Conservation (phyloP, 305 asterid species). For the Fraxinus xanthoxyloides region DNA sequence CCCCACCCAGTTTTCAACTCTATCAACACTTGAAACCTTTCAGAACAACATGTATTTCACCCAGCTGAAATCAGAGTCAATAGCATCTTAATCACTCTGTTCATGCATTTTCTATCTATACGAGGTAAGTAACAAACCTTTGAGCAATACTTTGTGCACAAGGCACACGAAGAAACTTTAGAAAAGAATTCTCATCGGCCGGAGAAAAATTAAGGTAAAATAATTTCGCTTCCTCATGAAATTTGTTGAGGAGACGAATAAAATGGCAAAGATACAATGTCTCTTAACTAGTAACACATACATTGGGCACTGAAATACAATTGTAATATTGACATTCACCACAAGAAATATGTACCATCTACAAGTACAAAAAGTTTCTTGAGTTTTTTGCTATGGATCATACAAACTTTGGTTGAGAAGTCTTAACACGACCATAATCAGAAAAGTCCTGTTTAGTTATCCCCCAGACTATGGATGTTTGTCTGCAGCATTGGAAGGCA, state of each 20-base stretch:
- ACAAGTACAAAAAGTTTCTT: constrained; percentile 6
- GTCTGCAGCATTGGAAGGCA: constrained; percentile 38
- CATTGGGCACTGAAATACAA: not conserved
- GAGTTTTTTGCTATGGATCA: constrained; percentile 4
- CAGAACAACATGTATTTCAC: too few relatives aligned
- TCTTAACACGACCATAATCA: not conserved
- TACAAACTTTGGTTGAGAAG: constrained; percentile 20
- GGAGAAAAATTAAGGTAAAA: not conserved
- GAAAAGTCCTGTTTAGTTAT: not conserved
- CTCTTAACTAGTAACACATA: not conserved
- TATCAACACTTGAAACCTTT: too few relatives aligned
- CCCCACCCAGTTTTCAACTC: too few relatives aligned
- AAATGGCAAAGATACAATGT: not conserved
- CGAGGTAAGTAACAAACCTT: not conserved
- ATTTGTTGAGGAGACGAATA: not conserved
- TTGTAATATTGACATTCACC: not conserved
- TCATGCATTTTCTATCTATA: not conserved
- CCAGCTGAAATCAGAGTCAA: not conserved
- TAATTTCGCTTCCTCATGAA: not conserved
- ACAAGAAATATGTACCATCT: not conserved
- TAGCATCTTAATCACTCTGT: not conserved
- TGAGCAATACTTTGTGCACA: not conserved
- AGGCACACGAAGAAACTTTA: not conserved
- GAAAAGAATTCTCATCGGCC: too few relatives aligned
- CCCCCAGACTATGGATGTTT: constrained; percentile 38